Evolutionary conservation across 2,329 filamentous ascomycete genomes (phyloP).

Genomic region (Teratosphaeria gauchensis): DNA sequence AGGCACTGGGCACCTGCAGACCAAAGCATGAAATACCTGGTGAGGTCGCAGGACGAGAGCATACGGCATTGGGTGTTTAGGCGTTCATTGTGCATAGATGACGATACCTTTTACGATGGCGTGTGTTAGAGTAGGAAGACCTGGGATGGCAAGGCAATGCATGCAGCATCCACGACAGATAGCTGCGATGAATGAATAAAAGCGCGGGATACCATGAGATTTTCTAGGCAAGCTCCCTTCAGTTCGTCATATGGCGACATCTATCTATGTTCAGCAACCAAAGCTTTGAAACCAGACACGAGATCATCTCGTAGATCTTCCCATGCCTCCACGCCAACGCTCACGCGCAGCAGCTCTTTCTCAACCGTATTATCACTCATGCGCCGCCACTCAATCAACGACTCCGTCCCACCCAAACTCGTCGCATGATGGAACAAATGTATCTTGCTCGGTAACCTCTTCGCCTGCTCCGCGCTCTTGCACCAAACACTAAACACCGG

Average conservation of each 20-base stretch:
- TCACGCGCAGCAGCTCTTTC: slow-evolving; percentile 64
- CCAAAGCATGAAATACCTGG: background rate
- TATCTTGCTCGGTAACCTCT: slow-evolving; percentile 65
- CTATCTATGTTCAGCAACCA: slow-evolving; percentile 27
- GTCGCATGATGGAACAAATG: slow-evolving; percentile 88
- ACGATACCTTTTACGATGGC: background rate
- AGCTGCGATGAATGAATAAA: background rate
- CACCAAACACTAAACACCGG: slow-evolving; percentile 75
- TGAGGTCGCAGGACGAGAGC: background rate
- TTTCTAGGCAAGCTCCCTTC: background rate
- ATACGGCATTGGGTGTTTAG: background rate
- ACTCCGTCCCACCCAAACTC: slow-evolving; percentile 86
- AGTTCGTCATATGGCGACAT: background rate
- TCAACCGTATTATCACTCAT: slow-evolving; percentile 75
- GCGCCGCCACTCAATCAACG: slow-evolving; percentile 88
- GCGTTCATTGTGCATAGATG: background rate
- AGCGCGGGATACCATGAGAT: background rate
- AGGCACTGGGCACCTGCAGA: background rate
- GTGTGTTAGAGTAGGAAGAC: background rate
- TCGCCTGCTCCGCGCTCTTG: slow-evolving; percentile 52
- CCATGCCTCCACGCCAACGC: slow-evolving; percentile 76
- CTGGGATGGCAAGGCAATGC: background rate
- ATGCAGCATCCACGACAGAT: background rate
- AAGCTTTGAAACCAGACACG: slow-evolving; percentile 51
- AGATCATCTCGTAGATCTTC: slow-evolving; percentile 77